Base-by-base conservation (phyloP, 2,329 filamentous ascomycete genomes). In the Gnomoniopsis smithogilvyi region DNA sequence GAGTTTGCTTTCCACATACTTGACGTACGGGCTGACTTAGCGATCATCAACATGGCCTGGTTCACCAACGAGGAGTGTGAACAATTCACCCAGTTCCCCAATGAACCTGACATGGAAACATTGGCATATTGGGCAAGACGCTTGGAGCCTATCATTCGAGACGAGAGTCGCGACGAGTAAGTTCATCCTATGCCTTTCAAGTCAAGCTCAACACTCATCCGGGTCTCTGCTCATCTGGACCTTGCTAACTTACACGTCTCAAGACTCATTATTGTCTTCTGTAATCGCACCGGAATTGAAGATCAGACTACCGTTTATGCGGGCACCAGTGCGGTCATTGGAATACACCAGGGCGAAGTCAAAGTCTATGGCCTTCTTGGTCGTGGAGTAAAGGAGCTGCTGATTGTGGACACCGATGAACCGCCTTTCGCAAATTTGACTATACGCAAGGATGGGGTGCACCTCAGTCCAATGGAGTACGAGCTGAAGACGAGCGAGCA, bases 1-100 rank as follows among this genome's bases (percentile, higher is more conserved):
- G 80, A 82, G 58, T 81, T 82, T 60, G 80, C 78, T 0, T 80
- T 76, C 24, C 84, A 90, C 46, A 74, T 87, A 6, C 69, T 91
- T 0, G 72, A 83, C 1, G 73, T 74, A 0, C 67, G 78, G 0
- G 81, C 87, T 0, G 83, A 85, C 15, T 63, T 93, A 0, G 85
- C 91, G 2, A 82, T 92, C 30, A 65, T 94, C 0, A 85, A 82
- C 8, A 93, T 93, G 90, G 89, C 91, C 0, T 94, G 86, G 86
- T 72, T 88, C 22, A 88, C 85, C 54, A 76, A 64, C 64, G 81
- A 70, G 68, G 78, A 71, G 73, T 77, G 67, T 55, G 77, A 63
- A 60, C 66, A 59, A 56, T 79, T 68, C 69, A 80, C 64, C 67
- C 75, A 53, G 52, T 69, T 53, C 63, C 77, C 76, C 0, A 64